Evolutionary conservation across 257 asterid species (phyloP).

Genomic region (Catharanthus roseus): DNA sequence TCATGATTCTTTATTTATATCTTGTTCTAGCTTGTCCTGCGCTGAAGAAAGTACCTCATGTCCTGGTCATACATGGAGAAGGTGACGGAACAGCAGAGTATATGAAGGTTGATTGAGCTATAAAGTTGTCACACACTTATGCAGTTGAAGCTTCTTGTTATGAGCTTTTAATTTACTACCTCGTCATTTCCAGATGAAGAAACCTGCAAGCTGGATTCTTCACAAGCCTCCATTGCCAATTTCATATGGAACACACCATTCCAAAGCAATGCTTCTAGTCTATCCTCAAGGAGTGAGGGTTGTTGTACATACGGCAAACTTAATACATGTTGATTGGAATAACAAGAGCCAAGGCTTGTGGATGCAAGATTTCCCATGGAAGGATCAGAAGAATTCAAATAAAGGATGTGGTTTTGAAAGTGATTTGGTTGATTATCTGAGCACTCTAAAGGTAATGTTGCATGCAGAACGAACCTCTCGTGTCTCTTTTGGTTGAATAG

Average conservation of each 20-base stretch:
- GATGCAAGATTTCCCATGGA: slow-evolving; percentile 99
- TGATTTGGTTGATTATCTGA: slow-evolving; percentile 77
- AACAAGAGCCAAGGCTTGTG: slow-evolving; percentile 96
- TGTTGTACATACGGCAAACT: slow-evolving; percentile 84
- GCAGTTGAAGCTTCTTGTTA: slow-evolving; percentile 20
- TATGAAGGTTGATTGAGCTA: slow-evolving; percentile 64
- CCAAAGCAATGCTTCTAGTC: slow-evolving; percentile 94
- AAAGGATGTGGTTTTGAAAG: slow-evolving; percentile 67
- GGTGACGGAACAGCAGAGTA: slow-evolving; percentile 79
- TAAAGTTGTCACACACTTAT: slow-evolving; percentile 15
- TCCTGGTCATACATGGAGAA: slow-evolving; percentile 87
- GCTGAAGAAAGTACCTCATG: slow-evolving; percentile 64
- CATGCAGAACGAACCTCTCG: neutral
- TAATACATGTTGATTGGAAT: slow-evolving; percentile 92
- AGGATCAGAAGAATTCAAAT: slow-evolving; percentile 48
- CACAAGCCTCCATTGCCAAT: slow-evolving; percentile 98
- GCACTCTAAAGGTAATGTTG: slow-evolving; percentile 61
- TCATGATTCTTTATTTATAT: slow-evolving; percentile 3
- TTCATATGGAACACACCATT: slow-evolving; percentile 96
- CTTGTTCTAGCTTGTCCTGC: slow-evolving; percentile 62
- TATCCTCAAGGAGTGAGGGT: slow-evolving; percentile 89
- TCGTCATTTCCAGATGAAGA: slow-evolving; percentile 59
- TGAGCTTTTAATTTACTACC: slow-evolving; percentile 22
- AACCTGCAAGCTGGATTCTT: slow-evolving; percentile 72
- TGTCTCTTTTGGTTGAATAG: neutral